Evolutionary conservation across 2,329 filamentous ascomycete species (phyloP).

Genomic region (Colletotrichum destructivum): DNA sequence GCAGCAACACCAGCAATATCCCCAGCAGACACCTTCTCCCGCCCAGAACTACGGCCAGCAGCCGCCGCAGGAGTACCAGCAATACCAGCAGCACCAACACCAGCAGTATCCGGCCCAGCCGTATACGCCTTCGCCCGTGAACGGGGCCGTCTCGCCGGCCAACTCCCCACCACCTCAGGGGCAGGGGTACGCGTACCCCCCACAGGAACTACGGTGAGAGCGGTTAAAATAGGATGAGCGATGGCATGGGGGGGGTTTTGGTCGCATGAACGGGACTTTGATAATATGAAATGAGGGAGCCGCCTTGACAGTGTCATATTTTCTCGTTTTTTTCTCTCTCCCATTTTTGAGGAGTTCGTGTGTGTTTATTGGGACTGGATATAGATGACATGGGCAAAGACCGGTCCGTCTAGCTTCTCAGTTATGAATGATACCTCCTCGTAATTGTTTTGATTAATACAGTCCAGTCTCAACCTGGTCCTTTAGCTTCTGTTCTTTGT

Average conservation of each 20-base stretch:
- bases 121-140: slow-evolving; percentile 24
- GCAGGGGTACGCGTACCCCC: slow-evolving; percentile 18
- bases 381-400: neutral
- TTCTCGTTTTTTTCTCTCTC: too few species aligned
- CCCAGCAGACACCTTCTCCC: slow-evolving; percentile 5
- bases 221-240: neutral
- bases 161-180: slow-evolving; percentile 33
- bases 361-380: too few species aligned
- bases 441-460: neutral
- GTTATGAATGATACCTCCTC: slow-evolving; percentile 24
- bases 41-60: slow-evolving; percentile 19
- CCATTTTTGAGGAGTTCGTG: too few species aligned
- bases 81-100: slow-evolving; percentile 13
- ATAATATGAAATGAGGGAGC: neutral
- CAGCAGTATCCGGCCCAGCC: slow-evolving; percentile 29
- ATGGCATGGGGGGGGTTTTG: neutral
- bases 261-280: neutral
- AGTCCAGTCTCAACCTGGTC: too few species aligned
- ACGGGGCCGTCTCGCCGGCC: slow-evolving; percentile 20
- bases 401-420: neutral
- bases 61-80: slow-evolving; percentile 24
- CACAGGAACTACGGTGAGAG: slow-evolving; percentile 31
- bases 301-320: too few species aligned
- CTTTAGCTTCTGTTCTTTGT: too few species aligned
- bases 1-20: slow-evolving; percentile 10